These are phyloP conservation scores for Exophiala sp. DNA, from an alignment of 2,329 filamentous ascomycete species.

Conservation along the genomic window DNA sequence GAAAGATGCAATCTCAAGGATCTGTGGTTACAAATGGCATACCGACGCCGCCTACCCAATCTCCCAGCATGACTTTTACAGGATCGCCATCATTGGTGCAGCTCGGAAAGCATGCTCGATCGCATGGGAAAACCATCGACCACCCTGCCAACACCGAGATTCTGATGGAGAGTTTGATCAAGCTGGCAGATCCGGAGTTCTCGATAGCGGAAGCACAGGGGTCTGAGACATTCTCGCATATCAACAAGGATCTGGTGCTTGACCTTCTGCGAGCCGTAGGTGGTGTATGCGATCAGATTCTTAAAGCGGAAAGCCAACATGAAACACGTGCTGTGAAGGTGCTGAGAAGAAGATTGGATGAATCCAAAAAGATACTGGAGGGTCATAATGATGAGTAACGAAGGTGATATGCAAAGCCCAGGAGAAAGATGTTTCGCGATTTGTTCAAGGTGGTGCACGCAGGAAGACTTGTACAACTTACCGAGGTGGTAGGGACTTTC, in stretches of 20 bases:
- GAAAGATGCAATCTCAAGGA: slow-evolving; percentile 5
- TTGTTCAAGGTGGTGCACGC: too few species aligned
- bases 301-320: slow-evolving; percentile 56
- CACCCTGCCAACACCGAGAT: slow-evolving; percentile 27
- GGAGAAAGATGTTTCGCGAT: too few species aligned
- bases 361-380: slow-evolving; percentile 69
- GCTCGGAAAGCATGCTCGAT: not conserved
- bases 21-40: slow-evolving; percentile 22
- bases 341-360: slow-evolving; percentile 69
- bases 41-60: slow-evolving; percentile 20
- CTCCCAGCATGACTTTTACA: slow-evolving; percentile 8
- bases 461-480: too few species aligned
- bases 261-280: slow-evolving; percentile 51
- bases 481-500: too few species aligned
- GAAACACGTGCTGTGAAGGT: slow-evolving; percentile 58
- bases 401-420: slow-evolving; percentile 5
- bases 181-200: slow-evolving; percentile 28
- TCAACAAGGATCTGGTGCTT: slow-evolving; percentile 57
- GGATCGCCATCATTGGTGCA: not conserved
- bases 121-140: slow-evolving; percentile 7
- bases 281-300: slow-evolving; percentile 51
- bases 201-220: slow-evolving; percentile 10
- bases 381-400: slow-evolving; percentile 53
- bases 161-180: slow-evolving; percentile 28
- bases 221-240: slow-evolving; percentile 36